Base-by-base conservation (phyloP, 345 rosid species). In the Eucalyptus shirleyi region DNA sequence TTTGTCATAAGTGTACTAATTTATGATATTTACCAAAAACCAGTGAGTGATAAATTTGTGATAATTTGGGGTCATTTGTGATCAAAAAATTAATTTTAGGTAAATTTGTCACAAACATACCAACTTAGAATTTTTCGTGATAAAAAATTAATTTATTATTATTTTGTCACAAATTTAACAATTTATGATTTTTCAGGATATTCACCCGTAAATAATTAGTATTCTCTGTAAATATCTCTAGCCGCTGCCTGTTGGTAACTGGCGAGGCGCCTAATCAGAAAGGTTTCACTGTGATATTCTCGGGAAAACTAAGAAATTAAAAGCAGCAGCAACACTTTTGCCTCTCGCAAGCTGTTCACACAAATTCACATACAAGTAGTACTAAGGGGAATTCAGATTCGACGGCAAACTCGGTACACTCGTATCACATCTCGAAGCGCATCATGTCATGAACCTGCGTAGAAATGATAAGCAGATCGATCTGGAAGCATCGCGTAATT, bases 41-140 rank as follows among this genome's bases (percentile, higher is more conserved):
- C 1, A 23, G 0, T 0, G 3, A 56, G 0, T 56, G 12, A 10
- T 56, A 56, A 56, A 56, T 45, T n/a, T n/a, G n/a, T n/a, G n/a
- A n/a, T n/a, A 9, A 56, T 56, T 56, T 56, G 0, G 6, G 1
- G 1, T 56, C 0, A 9, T 24, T 56, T 56, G 12, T 56, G 1
- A 2, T 56, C 6, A 2, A 56, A 56, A 24, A 56, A 24, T 24
- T 56, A 56, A 4, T 24, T 56, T 56, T 56, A 23, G 6, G 2
- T 56, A 56, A 56, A 56, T 56, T 24, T 56, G 0, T 56, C 1
- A 24, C 6, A 56, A 56, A 2, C 11, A 56, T 55, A 8, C 1
- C 2, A 0, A 55, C 23, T 55, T 23, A 23, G 2, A 21, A 21
- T 19, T 55, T 55, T 55, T 55, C 5, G 0, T 8, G 26, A 9